A percentile compares a stretch with the other conserved stretches of the same genome.
Conservation (phyloP, 441 rosid genomes). For the Gossypium gossypioides region DNA sequence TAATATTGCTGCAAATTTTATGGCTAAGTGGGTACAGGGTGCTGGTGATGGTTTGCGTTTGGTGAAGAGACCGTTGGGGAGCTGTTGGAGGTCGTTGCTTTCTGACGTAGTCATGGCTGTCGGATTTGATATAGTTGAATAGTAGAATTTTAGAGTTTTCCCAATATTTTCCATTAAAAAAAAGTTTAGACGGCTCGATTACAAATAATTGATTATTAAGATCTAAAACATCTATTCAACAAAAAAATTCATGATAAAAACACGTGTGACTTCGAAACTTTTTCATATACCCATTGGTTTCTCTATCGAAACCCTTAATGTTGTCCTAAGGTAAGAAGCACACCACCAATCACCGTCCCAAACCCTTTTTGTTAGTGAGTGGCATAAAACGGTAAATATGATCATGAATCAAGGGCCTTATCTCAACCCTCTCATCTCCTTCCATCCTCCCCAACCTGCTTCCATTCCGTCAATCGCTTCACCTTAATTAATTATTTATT, state of each 20-base stretch:
- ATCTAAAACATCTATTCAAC: neutral
- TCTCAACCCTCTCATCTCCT: neutral
- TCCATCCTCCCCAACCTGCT: neutral
- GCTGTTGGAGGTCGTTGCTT: no score
- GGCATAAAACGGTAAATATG: slow-evolving; percentile 7
- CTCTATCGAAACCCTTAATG: neutral
- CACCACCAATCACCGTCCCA: neutral
- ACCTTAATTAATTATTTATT: neutral
- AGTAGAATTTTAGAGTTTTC: no score
- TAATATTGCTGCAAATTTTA: no score
- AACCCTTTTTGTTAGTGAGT: neutral
- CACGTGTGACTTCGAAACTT: neutral
- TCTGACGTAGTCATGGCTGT: no score
- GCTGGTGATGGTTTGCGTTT: no score
- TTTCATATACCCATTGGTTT: neutral
- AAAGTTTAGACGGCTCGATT: no score
- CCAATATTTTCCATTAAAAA: no score
- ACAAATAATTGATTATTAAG: no score
- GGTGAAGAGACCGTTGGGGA: no score
- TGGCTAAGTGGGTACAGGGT: no score
- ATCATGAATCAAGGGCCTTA: neutral
- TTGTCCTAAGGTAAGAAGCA: neutral
- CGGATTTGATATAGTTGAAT: no score
- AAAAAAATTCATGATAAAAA: neutral
- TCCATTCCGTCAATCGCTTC: neutral